Percentiles rank a stretch among this genome's conserved stretches.
These are phyloP conservation scores for Bifiguratus adelaidae DNA, from an alignment of 192 early-diverging fungal genomes.

Conservation along the genomic window DNA sequence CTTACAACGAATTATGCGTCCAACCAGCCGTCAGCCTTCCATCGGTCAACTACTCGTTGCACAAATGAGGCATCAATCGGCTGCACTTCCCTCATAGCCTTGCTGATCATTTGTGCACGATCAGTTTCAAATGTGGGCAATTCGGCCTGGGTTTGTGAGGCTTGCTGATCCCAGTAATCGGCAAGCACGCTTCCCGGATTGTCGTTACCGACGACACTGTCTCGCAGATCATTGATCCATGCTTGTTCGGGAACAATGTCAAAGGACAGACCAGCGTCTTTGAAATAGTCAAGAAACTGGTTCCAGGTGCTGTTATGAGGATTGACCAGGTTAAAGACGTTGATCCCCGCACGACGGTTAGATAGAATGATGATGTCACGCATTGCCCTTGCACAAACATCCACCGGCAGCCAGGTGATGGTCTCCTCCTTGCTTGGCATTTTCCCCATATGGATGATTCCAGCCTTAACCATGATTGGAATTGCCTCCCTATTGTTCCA, in stretches of 20 bases:
- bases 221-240: constrained; percentile 10
- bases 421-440: constrained; percentile 9
- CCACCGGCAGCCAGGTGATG: constrained; percentile 22
- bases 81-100: neutral
- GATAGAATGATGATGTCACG: constrained; percentile 9
- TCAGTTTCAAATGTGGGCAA: neutral
- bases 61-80: neutral
- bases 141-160: neutral
- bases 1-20: no score
- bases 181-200: constrained; percentile 10
- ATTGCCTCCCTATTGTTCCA: constrained; percentile 15
- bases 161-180: neutral
- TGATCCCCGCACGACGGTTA: neutral
- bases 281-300: constrained; percentile 4
- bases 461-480: neutral
- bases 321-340: constrained; percentile 10
- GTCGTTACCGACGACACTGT: constrained; percentile 8
- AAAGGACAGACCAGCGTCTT: constrained; percentile 10
- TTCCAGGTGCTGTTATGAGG: constrained; percentile 9
- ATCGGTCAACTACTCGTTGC: no score
- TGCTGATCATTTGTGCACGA: neutral
- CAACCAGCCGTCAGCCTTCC: no score
- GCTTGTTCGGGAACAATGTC: neutral
- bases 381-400: constrained; percentile 11
- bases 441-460: neutral